phyloP scores from a whole-genome alignment of 176 grass and related monocot species.

The Raddia distichophylla region DNA sequence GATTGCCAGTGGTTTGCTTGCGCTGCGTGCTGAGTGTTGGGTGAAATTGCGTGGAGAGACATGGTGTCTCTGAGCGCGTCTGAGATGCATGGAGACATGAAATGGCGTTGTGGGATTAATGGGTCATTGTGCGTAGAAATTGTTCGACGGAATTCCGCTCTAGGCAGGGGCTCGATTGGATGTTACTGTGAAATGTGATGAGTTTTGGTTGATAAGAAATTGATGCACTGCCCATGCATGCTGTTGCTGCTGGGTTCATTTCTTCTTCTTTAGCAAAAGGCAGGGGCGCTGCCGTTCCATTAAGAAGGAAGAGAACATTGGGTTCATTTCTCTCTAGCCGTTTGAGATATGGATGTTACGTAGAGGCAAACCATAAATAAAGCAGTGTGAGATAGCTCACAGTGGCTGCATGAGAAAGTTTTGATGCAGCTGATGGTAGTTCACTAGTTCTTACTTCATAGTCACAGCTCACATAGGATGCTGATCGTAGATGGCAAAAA shows the following conservation, averaged over 20 bases:
- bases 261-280: neutral
- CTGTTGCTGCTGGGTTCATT: neutral
- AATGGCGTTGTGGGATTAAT: neutral
- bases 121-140: neutral
- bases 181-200: constrained; percentile 2
- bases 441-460: neutral
- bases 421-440: neutral
- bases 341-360: neutral
- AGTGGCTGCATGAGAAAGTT: neutral
- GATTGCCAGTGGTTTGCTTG: neutral
- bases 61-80: neutral
- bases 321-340: neutral
- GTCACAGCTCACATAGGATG: neutral
- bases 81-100: neutral
- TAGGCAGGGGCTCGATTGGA: neutral
- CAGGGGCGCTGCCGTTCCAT: too few species aligned
- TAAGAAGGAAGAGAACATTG: neutral
- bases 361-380: neutral
- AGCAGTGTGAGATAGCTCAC: neutral
- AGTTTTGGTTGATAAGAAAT: constrained; percentile 37
- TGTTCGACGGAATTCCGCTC: constrained; percentile 19
- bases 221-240: constrained; percentile 2
- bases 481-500: neutral
- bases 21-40: neutral
- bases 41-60: constrained; percentile 3